Evolutionary conservation across 2,329 filamentous ascomycete species (phyloP), one percentile per base, ranked within the genome.

Genomic region (Ceratocystiopsis brevicomis): DNA sequence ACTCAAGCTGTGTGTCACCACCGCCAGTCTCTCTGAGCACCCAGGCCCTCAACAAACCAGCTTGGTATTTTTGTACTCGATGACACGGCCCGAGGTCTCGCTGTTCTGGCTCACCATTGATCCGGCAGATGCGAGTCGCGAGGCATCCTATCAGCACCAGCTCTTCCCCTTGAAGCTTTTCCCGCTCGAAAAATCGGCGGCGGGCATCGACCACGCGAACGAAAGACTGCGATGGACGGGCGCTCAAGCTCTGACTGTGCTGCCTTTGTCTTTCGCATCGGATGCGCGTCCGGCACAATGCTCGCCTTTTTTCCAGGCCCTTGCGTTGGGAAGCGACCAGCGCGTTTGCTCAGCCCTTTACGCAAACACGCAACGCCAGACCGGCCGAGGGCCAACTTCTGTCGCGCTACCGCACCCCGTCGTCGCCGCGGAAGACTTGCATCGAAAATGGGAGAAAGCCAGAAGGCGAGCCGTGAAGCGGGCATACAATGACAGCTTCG

Each of bases 1-100:
- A 4, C 50, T 71, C 16, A 62, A 59, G 41, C 51, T 72, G 25
- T 53, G 56, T 9, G 25, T 30, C 25, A 10, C 8, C 10, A 4
- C 25, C 5, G 25, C 25, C 25, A 9, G 25, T 30, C 25, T 11
- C 25, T 19, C 53, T 66, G 54, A 54, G 32, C 52, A 51, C 18
- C 12, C 39, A 39, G 30, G 25, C 35, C 14, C 40, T 42, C 34
- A n/a, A n/a, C 48, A 45, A 2, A 52, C 49, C 37, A 52, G 54
- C 25, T 11, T 30, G 25, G 54, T 49, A 4, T 50, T 47, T 15
- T 41, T 58, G 19, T 52, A 53, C 36, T 57, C 55, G 11, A 39
- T 48, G 18, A 42, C 40, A 10, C 45, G 51, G 18, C 41, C 52
- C 12, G 51, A 51, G 9, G 44, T 52, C 33, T 46, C 48, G 4